Evolutionary conservation across 768 basidiomycete species (phyloP).

Genomic region (Trichaptum fuscoviolaceum): DNA sequence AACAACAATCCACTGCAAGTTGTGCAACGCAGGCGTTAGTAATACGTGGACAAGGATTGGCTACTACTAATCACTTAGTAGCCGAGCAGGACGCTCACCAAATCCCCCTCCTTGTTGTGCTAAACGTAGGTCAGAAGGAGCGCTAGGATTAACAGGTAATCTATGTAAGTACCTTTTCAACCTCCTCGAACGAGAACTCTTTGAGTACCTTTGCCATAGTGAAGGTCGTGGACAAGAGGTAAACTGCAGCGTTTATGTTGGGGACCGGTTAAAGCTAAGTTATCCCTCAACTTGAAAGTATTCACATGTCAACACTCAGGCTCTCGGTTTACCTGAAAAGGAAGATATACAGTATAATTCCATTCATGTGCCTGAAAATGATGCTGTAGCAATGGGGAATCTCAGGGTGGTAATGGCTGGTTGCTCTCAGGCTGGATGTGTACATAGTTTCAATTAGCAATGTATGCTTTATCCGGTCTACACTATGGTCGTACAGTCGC

Average conservation of each 20-base stretch:
- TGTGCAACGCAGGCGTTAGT: slow-evolving; percentile 8
- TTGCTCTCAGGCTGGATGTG: too few species aligned
- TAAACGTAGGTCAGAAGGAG: slow-evolving; percentile 25
- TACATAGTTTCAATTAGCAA: too few species aligned
- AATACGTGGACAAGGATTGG: neutral
- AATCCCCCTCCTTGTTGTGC: slow-evolving; percentile 85
- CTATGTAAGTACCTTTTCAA: slow-evolving; percentile 49
- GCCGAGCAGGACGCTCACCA: slow-evolving; percentile 41
- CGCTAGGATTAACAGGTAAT: slow-evolving; percentile 1
- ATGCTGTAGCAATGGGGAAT: too few species aligned
- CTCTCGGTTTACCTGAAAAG: neutral
- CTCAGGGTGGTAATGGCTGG: too few species aligned
- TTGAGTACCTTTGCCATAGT: slow-evolving; percentile 15
- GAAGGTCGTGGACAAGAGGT: neutral
- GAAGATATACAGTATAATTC: neutral
- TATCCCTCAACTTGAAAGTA: neutral
- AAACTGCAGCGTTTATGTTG: neutral
- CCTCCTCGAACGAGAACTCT: slow-evolving; percentile 52
- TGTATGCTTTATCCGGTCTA: too few species aligned
- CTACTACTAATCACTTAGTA: neutral
- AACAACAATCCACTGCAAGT: slow-evolving; percentile 78
- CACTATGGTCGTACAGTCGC: too few species aligned
- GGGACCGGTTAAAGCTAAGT: neutral
- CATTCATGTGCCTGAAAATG: too few species aligned
- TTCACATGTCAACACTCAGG: neutral